Conservation (phyloP, 257 asterid species). For the Jaltomata sinuosa region DNA sequence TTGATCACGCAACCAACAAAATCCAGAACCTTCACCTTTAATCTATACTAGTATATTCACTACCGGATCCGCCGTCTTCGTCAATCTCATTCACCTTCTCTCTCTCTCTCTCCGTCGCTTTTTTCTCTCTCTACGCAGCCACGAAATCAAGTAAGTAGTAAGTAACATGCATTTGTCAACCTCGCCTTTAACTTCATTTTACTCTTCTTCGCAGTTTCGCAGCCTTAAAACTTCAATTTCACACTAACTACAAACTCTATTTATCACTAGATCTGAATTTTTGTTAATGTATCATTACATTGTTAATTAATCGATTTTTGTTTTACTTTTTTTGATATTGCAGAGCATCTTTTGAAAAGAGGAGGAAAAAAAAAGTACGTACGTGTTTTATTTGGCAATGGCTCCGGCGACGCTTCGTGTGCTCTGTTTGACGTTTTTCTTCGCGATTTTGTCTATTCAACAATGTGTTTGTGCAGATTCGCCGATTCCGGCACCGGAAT, state of each 20-base stretch:
- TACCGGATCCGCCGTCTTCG: neutral
- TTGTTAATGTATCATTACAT: neutral
- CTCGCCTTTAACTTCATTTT: neutral
- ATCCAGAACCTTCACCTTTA: neutral
- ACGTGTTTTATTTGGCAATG: neutral
- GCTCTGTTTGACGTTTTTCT: constrained; percentile 12
- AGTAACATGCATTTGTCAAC: neutral
- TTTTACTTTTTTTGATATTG: neutral
- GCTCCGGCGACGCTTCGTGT: neutral
- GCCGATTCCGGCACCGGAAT: constrained; percentile 36
- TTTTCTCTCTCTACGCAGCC: neutral
- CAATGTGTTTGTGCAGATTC: constrained; percentile 16
- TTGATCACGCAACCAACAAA: neutral
- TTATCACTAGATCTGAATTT: neutral
- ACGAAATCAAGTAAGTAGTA: neutral
- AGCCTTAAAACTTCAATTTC: neutral
- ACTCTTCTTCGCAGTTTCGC: neutral
- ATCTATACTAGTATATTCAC: neutral
- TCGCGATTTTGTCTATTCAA: constrained; percentile 11
- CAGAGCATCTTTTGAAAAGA: neutral
- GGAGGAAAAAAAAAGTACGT: neutral
- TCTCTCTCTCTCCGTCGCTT: neutral
- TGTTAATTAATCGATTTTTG: neutral
- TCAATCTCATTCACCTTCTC: neutral
- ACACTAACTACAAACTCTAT: neutral